Evolutionary conservation across 2,329 filamentous ascomycete genomes (phyloP).

Genomic region (Cladophialophora immunda): DNA sequence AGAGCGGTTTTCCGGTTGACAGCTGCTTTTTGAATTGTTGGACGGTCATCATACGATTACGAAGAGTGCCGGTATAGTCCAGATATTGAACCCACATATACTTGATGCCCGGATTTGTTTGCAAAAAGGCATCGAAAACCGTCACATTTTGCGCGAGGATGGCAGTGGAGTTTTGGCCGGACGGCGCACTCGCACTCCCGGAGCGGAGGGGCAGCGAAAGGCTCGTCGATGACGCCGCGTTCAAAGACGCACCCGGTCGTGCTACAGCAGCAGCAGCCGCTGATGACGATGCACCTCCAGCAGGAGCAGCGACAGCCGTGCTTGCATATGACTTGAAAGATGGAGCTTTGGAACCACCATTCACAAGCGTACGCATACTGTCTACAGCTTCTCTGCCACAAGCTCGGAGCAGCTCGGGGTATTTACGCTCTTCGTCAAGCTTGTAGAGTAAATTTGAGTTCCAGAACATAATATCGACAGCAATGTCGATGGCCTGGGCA

Average conservation of each 20-base stretch:
- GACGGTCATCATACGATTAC: conserved; percentile 74
- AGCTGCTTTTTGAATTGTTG: conserved; percentile 62
- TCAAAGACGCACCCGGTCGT: conserved; percentile 25
- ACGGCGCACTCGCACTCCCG: conserved; percentile 25
- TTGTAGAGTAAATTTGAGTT: conserved; percentile 80
- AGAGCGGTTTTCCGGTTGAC: conserved; percentile 59
- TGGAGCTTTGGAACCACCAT: conserved; percentile 37
- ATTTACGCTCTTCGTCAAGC: conserved; percentile 56
- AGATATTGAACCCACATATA: conserved; percentile 80
- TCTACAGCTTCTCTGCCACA: conserved; percentile 36
- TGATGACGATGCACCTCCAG: conserved; percentile 7
- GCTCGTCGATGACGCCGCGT: conserved; percentile 17
- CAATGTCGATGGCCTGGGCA: conserved; percentile 69
- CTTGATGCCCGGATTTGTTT: conserved; percentile 61
- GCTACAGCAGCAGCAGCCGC: background rate
- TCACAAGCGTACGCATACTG: conserved; percentile 40
- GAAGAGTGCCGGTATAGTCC: conserved; percentile 76
- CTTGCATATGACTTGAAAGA: conserved; percentile 35
- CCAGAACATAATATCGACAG: conserved; percentile 74
- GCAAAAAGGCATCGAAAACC: conserved; percentile 57
- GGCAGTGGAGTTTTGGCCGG: conserved; percentile 24
- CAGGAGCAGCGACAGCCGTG: conserved; percentile 31
- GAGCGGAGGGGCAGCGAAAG: conserved; percentile 20
- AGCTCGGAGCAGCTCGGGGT: conserved; percentile 39
- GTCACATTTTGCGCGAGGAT: conserved; percentile 38